These are phyloP conservation scores for Onygenales sp. DNA, from an alignment of 2,329 filamentous ascomycete genomes.

Conservation along the genomic window DNA sequence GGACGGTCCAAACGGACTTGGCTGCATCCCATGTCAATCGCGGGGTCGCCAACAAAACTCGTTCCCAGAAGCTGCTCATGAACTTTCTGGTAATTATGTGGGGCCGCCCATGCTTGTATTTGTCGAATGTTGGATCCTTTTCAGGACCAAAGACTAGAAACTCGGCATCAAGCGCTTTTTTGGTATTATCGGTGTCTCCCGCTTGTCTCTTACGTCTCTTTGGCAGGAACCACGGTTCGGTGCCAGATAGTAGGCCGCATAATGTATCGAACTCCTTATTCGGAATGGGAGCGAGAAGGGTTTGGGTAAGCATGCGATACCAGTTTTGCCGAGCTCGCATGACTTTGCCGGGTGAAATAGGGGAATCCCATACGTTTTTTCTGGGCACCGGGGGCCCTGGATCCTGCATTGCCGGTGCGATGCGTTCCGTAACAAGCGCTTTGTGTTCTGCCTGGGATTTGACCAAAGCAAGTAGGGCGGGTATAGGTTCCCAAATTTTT, in stretches of 20 bases:
- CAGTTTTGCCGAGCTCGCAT: conserved; percentile 28
- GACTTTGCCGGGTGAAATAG: conserved; percentile 20
- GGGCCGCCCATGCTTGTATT: conserved; percentile 27
- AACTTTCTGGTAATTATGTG: conserved; percentile 31
- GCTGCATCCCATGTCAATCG: conserved; percentile 16
- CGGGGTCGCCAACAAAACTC: conserved; percentile 25
- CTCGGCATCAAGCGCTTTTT: conserved; percentile 14
- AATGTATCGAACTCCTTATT: conserved; percentile 25
- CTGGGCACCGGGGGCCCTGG: conserved; percentile 23
- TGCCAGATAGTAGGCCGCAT: conserved; percentile 24
- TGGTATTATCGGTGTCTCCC: neutral
- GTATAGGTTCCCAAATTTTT: conserved; percentile 27
- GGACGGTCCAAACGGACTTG: conserved; percentile 17
- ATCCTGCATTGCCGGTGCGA: conserved; percentile 4
- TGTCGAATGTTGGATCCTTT: conserved; percentile 25
- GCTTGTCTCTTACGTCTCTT: conserved; percentile 16
- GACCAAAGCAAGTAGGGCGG: conserved; percentile 22
- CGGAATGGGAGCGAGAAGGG: conserved; percentile 31
- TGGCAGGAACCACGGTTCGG: conserved; percentile 20
- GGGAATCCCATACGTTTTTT: conserved; percentile 27
- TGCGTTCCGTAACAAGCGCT: conserved; percentile 14
- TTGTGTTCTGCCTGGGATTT: conserved; percentile 24
- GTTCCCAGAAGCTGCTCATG: conserved; percentile 29
- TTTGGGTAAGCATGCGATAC: conserved; percentile 23
- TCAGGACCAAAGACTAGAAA: conserved; percentile 28